Base-by-base conservation (phyloP, 1,284 basidiomycete species). In the Cutaneotrichosporon mucoides region DNA sequence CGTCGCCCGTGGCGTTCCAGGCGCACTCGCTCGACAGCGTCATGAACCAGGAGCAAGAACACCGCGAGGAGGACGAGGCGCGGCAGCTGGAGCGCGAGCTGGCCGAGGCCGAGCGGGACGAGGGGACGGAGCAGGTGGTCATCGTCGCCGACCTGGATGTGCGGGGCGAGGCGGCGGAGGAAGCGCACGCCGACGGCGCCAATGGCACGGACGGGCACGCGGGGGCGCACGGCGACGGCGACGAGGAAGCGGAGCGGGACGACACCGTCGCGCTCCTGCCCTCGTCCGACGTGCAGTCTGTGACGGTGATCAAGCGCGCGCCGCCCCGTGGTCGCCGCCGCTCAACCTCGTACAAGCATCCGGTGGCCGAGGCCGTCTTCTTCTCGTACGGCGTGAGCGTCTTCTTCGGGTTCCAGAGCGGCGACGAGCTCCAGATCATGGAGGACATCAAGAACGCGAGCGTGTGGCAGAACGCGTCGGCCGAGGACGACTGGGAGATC, bases 311-410 rank as follows among this genome's bases (percentile, higher is more conserved):
- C 24, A 24, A 35, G 5, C 24, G 52, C 37, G 55, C 57, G 9
- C 59, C 59, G 4, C 59, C 59, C 12, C 45, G 53, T 5, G 54
- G 55, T 5, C 56, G 57, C n/a, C 63, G 63, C 15, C 55, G 55
- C 35, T 48, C 41, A 13, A 35, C 47, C 38, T 37, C 34, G 15
- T 35, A 47, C 36, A 45, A 38, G 16, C 53, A 59, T 13, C 66
- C 66, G 6, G 80, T 90, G n/a, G 91, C 86, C 0, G 92, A 95
- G 72, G 88, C 85, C 0, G 83, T 94, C 5, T 92, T 93, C 76
- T 93, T 93, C 68, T 85, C 87, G 16, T 81, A 81, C 63, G 80
- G 90, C 16, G 92, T 94, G 3, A 86, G 85, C 0, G 90, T 94
- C 1, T 94, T 94, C 76, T 92, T 91, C 73, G 92, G 92, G 0